phyloP scores from a whole-genome alignment of 2,329 filamentous ascomycete species.

The Claviceps sp. region DNA sequence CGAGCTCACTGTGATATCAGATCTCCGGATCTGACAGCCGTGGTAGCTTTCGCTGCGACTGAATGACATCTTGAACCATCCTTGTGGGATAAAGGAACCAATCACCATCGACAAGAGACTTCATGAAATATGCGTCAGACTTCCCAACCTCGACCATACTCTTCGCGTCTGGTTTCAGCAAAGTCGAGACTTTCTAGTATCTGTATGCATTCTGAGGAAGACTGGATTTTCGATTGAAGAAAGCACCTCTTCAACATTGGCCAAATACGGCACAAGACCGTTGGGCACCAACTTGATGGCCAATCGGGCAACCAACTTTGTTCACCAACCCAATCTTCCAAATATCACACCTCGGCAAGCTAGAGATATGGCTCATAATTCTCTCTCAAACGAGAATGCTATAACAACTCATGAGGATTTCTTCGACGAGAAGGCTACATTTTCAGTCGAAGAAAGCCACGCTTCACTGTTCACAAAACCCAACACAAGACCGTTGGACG shows the following conservation, averaged over 20 bases:
- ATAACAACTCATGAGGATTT: not conserved
- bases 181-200: slow-evolving; percentile 19
- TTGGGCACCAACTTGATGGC: not conserved
- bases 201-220: slow-evolving; percentile 19
- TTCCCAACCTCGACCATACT: slow-evolving; percentile 13
- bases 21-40: slow-evolving; percentile 2
- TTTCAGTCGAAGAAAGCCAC: slow-evolving; percentile 13
- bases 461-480: not conserved
- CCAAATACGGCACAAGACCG: not conserved
- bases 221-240: slow-evolving; percentile 16
- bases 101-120: slow-evolving; percentile 11
- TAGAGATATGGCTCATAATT: slow-evolving; percentile 4
- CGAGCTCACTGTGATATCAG: not conserved
- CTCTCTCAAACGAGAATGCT: not conserved
- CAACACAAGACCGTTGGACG: not conserved
- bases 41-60: slow-evolving; percentile 5
- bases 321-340: slow-evolving; percentile 11
- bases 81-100: not conserved
- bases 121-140: slow-evolving; percentile 13
- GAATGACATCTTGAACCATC: slow-evolving; percentile 4
- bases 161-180: slow-evolving; percentile 17
- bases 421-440: slow-evolving; percentile 12
- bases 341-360: slow-evolving; percentile 13
- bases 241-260: slow-evolving; percentile 1
- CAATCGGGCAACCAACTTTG: not conserved